A percentile compares a stretch with the other conserved stretches of the same genome.
Conservation (phyloP, 2,329 filamentous ascomycete genomes). For the Ophiostoma ulmi region DNA sequence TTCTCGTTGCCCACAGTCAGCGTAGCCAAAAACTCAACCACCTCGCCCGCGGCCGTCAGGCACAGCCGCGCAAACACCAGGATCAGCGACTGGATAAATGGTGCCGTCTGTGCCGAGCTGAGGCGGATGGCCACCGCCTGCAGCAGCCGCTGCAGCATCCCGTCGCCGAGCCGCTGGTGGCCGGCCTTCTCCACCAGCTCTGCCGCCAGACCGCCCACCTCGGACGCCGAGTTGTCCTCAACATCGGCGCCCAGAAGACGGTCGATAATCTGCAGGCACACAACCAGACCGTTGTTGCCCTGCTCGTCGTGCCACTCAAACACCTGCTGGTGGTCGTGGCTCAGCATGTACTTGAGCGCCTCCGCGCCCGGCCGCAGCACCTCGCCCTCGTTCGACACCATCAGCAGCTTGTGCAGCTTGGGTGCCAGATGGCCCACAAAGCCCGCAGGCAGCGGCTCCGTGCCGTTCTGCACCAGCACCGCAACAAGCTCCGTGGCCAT, state of each 20-base stretch:
- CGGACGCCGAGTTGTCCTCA: constrained; percentile 91
- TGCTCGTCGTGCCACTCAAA: constrained; percentile 78
- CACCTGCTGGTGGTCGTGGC: constrained; percentile 84
- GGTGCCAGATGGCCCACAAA: constrained; percentile 83
- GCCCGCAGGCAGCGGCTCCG: constrained; percentile 76
- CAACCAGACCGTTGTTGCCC: constrained; percentile 78
- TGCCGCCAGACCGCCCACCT: constrained; percentile 89
- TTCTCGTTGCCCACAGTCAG: constrained; percentile 74
- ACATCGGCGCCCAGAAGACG: constrained; percentile 76
- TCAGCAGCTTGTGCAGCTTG: constrained; percentile 75
- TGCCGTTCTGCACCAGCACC: constrained; percentile 74
- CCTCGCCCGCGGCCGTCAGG: constrained; percentile 76
- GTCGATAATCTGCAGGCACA: constrained; percentile 87
- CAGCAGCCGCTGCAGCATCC: constrained; percentile 72
- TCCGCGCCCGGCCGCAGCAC: constrained; percentile 81
- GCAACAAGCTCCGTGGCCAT: constrained; percentile 79
- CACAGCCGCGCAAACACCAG: constrained; percentile 90
- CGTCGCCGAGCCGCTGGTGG: constrained; percentile 82
- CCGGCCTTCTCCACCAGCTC: constrained; percentile 95
- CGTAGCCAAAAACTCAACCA: constrained; percentile 84
- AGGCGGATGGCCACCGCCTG: constrained; percentile 83
- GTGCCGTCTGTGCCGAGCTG: constrained; percentile 73
- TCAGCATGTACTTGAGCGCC: constrained; percentile 81
- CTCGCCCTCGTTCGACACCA: constrained; percentile 80
- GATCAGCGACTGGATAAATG: constrained; percentile 93